Conservation (phyloP, 2,329 filamentous ascomycete genomes). For the Fusarium mexicanum region DNA sequence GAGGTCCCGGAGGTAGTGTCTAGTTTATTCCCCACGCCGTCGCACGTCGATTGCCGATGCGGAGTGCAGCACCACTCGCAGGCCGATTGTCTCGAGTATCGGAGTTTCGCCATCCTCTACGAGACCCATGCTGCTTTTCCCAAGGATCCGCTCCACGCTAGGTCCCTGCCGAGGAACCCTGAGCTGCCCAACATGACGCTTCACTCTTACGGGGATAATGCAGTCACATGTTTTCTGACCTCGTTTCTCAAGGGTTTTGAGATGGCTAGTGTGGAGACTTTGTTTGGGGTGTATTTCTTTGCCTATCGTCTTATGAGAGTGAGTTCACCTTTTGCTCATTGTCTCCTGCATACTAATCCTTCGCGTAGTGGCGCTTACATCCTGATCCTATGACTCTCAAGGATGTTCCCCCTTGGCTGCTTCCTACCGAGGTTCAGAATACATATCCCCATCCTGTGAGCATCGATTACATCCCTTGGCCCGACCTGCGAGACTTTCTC, state of each 20-base stretch:
- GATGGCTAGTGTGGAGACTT: constrained; percentile 36
- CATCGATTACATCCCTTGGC: constrained; percentile 42
- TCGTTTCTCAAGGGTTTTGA: constrained; percentile 39
- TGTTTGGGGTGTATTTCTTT: constrained; percentile 40
- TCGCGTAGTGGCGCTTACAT: constrained; percentile 37
- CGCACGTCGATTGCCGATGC: constrained; percentile 40
- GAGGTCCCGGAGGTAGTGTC: constrained; percentile 7
- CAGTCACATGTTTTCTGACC: constrained; percentile 33
- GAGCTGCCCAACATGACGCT: constrained; percentile 36
- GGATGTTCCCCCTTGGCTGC: constrained; percentile 35
- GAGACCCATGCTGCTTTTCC: constrained; percentile 38
- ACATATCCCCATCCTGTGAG: constrained; percentile 37
- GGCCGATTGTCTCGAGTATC: constrained; percentile 39
- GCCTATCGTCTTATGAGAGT: constrained; percentile 40
- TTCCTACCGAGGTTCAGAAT: constrained; percentile 37
- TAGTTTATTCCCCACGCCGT: constrained; percentile 17
- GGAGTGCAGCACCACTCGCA: constrained; percentile 38
- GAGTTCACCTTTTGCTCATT: background rate
- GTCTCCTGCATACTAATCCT: background rate
- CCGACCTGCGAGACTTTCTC: constrained; percentile 36
- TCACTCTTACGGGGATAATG: constrained; percentile 37
- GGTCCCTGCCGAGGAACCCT: constrained; percentile 38
- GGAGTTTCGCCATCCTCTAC: constrained; percentile 40
- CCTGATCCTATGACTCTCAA: constrained; percentile 35
- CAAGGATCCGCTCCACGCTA: constrained; percentile 27